phyloP scores from a whole-genome alignment of 495 filamentous ascomycete species.

The Daldinia concentrica region DNA sequence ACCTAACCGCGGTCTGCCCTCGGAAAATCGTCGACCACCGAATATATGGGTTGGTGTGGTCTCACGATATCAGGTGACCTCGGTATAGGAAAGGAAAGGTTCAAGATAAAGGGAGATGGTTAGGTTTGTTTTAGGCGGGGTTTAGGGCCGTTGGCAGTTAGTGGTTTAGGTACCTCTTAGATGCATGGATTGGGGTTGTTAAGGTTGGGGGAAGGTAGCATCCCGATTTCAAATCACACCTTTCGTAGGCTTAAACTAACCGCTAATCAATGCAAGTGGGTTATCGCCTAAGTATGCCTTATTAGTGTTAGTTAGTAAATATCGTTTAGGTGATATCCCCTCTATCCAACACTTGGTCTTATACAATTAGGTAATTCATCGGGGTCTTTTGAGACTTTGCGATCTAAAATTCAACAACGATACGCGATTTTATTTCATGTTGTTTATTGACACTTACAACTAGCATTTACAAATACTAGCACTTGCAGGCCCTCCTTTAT shows the following conservation, averaged over 20 bases:
- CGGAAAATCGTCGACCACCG: neutral
- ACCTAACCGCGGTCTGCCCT: slow-evolving; percentile 7
- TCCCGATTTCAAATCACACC: slow-evolving; percentile 28
- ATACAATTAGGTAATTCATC: slow-evolving; percentile 6
- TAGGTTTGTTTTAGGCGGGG: slow-evolving; percentile 4
- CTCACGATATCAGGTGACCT: slow-evolving; percentile 40
- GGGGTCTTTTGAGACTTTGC: neutral
- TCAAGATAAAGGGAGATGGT: neutral
- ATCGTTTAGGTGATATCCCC: neutral
- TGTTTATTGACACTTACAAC: neutral
- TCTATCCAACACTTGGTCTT: neutral
- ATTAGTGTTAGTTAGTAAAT: slow-evolving; percentile 18
- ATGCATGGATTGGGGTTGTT: neutral
- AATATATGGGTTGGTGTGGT: neutral
- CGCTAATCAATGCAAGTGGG: slow-evolving; percentile 3
- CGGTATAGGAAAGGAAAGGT: slow-evolving; percentile 8
- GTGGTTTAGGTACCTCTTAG: neutral
- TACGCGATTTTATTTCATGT: neutral
- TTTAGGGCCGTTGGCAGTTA: neutral
- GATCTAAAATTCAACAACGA: neutral
- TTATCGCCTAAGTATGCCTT: slow-evolving; percentile 30
- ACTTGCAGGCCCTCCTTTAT: neutral
- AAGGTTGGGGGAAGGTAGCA: slow-evolving; percentile 22
- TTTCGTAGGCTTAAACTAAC: slow-evolving; percentile 19
- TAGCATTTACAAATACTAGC: neutral